Evolutionary conservation across 2,329 filamentous ascomycete species (phyloP).

Genomic region (Calonectria montana): DNA sequence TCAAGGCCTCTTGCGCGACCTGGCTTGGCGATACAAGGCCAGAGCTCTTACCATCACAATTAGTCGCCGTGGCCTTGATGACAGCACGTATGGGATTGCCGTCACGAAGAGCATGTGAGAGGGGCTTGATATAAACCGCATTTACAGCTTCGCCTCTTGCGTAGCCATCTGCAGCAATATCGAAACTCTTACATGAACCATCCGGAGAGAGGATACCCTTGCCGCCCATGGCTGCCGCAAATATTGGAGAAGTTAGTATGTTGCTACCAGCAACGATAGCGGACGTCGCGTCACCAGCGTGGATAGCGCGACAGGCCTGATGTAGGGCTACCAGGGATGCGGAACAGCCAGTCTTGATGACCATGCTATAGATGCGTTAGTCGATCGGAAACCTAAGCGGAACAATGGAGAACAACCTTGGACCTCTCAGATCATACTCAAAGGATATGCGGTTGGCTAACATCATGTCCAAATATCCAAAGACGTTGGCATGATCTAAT

Average conservation of each 20-base stretch:
- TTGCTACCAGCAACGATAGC: constrained; percentile 48
- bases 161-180: constrained; percentile 57
- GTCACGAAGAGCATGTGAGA: constrained; percentile 56
- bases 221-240: constrained; percentile 33
- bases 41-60: constrained; percentile 53
- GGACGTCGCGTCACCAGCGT: constrained; percentile 35
- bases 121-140: constrained; percentile 54
- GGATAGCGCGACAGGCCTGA: constrained; percentile 44
- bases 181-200: constrained; percentile 47
- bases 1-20: constrained; percentile 49
- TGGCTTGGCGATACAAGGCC: constrained; percentile 53
- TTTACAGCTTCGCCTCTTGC: constrained; percentile 57
- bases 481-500: too few relatives aligned
- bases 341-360: constrained; percentile 51
- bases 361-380: constrained; percentile 36
- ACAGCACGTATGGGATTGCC: constrained; percentile 52
- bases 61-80: constrained; percentile 46
- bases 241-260: constrained; percentile 44
- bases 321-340: constrained; percentile 45
- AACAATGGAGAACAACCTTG: too few relatives aligned
- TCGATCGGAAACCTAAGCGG: too few relatives aligned
- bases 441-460: too few relatives aligned
- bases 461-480: too few relatives aligned
- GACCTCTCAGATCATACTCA: too few relatives aligned
- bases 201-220: constrained; percentile 40